A percentile compares a stretch with the other conserved stretches of the same genome.
Conservation (phyloP, 768 basidiomycete genomes). For the Macrolepiota albuminosa region DNA sequence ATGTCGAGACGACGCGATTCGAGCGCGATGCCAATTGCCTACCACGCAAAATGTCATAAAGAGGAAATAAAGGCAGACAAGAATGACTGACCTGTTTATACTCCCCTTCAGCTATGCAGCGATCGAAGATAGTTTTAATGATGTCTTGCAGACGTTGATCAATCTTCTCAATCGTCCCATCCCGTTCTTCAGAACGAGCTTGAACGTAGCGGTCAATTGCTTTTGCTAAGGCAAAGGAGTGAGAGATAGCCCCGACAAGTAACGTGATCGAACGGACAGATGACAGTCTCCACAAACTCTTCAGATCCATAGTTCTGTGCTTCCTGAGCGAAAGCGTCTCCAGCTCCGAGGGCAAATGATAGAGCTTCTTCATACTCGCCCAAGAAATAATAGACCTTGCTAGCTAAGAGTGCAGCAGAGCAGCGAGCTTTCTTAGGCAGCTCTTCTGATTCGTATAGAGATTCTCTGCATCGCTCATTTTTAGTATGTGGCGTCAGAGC, state of each 20-base stretch:
- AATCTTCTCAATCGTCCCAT: slow-evolving; percentile 51
- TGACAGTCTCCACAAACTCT: slow-evolving; percentile 92
- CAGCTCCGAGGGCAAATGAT: slow-evolving; percentile 90
- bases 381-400: slow-evolving; percentile 97
- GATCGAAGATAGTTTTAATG: slow-evolving; percentile 84
- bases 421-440: slow-evolving; percentile 71
- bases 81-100: slow-evolving; percentile 69
- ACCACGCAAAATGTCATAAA: neutral
- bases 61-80: slow-evolving; percentile 8
- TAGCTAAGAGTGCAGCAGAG: slow-evolving; percentile 87
- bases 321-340: slow-evolving; percentile 78
- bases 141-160: slow-evolving; percentile 78
- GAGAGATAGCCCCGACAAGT: neutral
- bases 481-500: slow-evolving; percentile 9
- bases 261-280: slow-evolving; percentile 57
- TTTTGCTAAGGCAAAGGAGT: slow-evolving; percentile 54
- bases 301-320: slow-evolving; percentile 56
- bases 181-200: slow-evolving; percentile 54
- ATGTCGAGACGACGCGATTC: slow-evolving; percentile 89
- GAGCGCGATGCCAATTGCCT: slow-evolving; percentile 95
- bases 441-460: slow-evolving; percentile 79
- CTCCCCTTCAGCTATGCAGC: slow-evolving; percentile 85
- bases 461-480: slow-evolving; percentile 55
- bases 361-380: slow-evolving; percentile 95
- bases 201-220: slow-evolving; percentile 93